Percentiles rank a stretch among this genome's conserved stretches.
phyloP scores from a whole-genome alignment of 257 asterid species.

The Jaltomata sinuosa region DNA sequence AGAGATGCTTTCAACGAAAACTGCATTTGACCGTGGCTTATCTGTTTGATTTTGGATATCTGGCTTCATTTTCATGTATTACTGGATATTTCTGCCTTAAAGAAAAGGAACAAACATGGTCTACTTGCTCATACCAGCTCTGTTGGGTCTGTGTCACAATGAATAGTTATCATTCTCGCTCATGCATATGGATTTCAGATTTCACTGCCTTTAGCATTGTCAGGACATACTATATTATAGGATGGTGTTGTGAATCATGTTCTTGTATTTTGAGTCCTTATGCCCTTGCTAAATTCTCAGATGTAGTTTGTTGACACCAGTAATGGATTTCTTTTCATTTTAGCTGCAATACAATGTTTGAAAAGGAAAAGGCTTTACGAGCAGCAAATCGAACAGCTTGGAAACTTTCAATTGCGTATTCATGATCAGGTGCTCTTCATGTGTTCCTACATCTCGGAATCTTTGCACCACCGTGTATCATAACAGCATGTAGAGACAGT shows the following conservation, averaged over 20 bases:
- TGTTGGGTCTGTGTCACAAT: not conserved
- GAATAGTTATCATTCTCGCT: not conserved
- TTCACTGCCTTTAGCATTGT: not conserved
- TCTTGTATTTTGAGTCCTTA: not conserved
- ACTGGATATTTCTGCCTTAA: not conserved
- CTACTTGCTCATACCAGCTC: not conserved
- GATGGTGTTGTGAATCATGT: not conserved
- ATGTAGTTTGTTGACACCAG: not conserved
- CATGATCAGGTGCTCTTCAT: conserved; percentile 63
- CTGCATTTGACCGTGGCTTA: not conserved
- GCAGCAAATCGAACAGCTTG: conserved; percentile 76
- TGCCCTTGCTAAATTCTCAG: not conserved
- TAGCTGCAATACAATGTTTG: conserved; percentile 85
- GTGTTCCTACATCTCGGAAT: not conserved
- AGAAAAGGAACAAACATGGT: not conserved
- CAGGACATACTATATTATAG: not conserved
- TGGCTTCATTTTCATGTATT: not conserved
- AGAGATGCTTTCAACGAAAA: not conserved
- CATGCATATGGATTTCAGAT: not conserved
- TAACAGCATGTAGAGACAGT: not conserved
- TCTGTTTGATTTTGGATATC: not conserved
- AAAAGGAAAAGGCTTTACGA: conserved; percentile 78
- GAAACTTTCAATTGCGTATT: conserved; percentile 77
- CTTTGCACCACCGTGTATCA: not conserved
- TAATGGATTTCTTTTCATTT: not conserved